Base-by-base conservation (phyloP, 2,329 filamentous ascomycete species). In the Arthroderma sp. region DNA sequence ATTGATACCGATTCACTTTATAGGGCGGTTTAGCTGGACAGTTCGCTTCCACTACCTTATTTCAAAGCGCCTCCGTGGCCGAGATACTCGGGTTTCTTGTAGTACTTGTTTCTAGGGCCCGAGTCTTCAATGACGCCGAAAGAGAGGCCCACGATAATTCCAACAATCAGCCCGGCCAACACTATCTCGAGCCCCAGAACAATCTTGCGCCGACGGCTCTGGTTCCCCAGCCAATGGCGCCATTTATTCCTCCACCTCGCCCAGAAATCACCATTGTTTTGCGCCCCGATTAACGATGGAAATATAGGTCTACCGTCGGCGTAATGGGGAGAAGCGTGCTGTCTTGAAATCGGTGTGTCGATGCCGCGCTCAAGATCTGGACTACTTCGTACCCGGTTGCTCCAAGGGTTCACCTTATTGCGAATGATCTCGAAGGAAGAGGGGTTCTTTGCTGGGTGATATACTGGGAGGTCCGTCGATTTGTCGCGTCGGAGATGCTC, bases 111-210 rank as follows among this genome's bases (percentile, higher is more conserved):
- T 22, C 15, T 22, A 3, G 15, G 15, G 15, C 1, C 15, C 15
- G 15, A 22, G 15, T 22, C 15, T 22, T 22, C 15, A 22, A 22
- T 22, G 15, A 22, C 15, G n/a, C 41, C 41, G 37, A 43, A 43
- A 29, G 41, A 32, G 22, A 43, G 33, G 4, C 41, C 41, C 27
- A 43, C 15, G n/a, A 43, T 11, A 5, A 43, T 43, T 29, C 41
- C 41, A 32, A 43, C 41, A 8, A 37, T 43, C 41, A 43, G 36
- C 15, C 41, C 41, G 15, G 41, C 41, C 41, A 43, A 38, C 41
- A 43, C 29, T 6, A 43, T 27, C 8, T 43, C 32, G 29, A 43
- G 34, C 10, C 36, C 41, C 32, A 43, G 34, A 28, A 36, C 37
- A 15, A 34, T 43, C 37, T 33, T 43, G 32, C 41, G 41, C 9